Evolutionary conservation across 345 rosid genomes (phyloP).

Genomic region (Trapa incisa): DNA sequence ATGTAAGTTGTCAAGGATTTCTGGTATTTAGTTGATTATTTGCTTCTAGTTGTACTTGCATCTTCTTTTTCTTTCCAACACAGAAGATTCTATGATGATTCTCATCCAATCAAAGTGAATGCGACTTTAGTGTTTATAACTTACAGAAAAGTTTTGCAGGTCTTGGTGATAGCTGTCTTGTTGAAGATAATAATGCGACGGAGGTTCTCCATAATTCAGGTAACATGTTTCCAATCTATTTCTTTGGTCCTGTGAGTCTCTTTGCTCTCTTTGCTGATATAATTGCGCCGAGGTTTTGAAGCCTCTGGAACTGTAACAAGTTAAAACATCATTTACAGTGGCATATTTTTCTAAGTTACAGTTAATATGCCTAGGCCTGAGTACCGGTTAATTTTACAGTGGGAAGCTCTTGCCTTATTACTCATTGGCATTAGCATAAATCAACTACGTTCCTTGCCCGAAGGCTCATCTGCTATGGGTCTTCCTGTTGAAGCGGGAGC

Average conservation of each 20-base stretch:
- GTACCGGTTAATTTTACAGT: conserved; percentile 35
- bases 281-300: not conserved
- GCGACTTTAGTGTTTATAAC: too few relatives aligned
- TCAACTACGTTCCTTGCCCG: conserved; percentile 82
- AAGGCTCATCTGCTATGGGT: conserved; percentile 56
- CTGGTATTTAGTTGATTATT: too few relatives aligned
- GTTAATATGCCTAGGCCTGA: not conserved
- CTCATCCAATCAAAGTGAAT: too few relatives aligned
- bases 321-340: not conserved
- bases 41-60: too few relatives aligned
- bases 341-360: too few relatives aligned
- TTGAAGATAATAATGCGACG: conserved; percentile 82
- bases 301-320: not conserved
- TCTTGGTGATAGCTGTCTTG: conserved; percentile 85
- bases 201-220: conserved; percentile 85
- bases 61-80: too few relatives aligned
- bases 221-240: conserved; percentile 14
- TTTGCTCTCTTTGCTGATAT: not conserved
- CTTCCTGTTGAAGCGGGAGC: conserved; percentile 78
- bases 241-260: not conserved
- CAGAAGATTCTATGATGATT: too few relatives aligned
- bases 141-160: conserved; percentile 25
- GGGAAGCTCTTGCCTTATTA: conserved; percentile 94
- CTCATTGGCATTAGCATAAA: conserved; percentile 91
- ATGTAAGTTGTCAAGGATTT: too few relatives aligned